Evolutionary conservation across 2,329 filamentous ascomycete genomes (phyloP).

Genomic region (Sporothrix globosa): DNA sequence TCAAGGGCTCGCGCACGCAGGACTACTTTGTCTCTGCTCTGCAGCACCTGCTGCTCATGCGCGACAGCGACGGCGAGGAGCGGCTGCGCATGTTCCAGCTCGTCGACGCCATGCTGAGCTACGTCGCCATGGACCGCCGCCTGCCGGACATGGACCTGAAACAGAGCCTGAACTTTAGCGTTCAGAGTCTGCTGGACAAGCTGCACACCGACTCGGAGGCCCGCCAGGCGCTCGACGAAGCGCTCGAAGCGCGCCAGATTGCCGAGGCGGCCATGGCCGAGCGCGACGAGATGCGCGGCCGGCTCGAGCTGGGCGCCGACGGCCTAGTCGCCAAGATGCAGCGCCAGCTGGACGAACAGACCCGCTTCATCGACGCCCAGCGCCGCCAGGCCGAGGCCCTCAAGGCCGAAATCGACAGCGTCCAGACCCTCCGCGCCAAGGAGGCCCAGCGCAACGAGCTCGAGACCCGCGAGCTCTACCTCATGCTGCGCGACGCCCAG

Average conservation of each 20-base stretch:
- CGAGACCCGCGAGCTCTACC: conserved; percentile 92
- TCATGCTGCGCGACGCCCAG: conserved; percentile 97
- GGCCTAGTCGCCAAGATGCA: conserved; percentile 91
- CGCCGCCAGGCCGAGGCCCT: conserved; percentile 81
- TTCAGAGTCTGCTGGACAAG: conserved; percentile 92
- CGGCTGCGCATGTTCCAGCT: conserved; percentile 94
- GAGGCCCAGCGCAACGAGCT: conserved; percentile 94
- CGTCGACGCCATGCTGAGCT: conserved; percentile 97
- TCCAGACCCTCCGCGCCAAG: conserved; percentile 83
- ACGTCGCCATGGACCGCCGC: conserved; percentile 96
- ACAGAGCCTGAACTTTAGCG: conserved; percentile 95
- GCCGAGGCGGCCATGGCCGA: conserved; percentile 96
- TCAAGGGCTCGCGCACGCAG: conserved; percentile 81
- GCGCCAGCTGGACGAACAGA: conserved; percentile 90
- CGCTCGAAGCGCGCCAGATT: conserved; percentile 85
- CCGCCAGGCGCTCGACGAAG: conserved; percentile 87
- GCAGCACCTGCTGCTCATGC: conserved; percentile 90
- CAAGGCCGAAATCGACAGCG: conserved; percentile 84
- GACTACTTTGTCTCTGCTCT: conserved; percentile 96
- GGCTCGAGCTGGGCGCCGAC: conserved; percentile 88
- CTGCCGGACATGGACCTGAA: conserved; percentile 97
- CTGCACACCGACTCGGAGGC: conserved; percentile 96
- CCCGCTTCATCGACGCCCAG: conserved; percentile 87
- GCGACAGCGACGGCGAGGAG: conserved; percentile 90
- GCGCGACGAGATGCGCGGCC: conserved; percentile 88